phyloP scores from a whole-genome alignment of 345 rosid genomes.

The Sisymbrium irio region DNA sequence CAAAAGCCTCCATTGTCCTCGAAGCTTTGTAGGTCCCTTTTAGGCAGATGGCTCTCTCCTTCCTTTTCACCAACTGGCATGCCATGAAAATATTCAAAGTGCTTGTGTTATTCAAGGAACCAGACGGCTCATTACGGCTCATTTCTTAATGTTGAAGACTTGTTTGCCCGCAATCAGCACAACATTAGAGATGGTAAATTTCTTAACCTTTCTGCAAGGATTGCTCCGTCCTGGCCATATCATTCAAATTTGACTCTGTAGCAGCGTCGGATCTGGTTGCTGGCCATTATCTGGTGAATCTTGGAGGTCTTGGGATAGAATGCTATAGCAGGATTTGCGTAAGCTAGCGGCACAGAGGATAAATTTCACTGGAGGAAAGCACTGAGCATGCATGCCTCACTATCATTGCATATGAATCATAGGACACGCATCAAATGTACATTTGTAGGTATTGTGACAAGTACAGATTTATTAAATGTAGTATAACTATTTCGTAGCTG shows the following conservation, averaged over 20 bases:
- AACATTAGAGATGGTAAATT: constrained; percentile 15
- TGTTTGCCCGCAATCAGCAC: constrained; percentile 13
- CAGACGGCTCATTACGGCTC: not conserved
- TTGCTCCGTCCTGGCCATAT: not conserved
- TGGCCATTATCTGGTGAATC: constrained; percentile 13
- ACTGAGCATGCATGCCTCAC: constrained; percentile 15
- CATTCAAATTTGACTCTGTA: not conserved
- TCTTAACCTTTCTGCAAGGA: not conserved
- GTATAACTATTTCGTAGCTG: constrained; percentile 24
- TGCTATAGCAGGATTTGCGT: constrained; percentile 1
- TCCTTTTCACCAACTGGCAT: constrained; percentile 24
- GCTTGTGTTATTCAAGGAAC: constrained; percentile 43
- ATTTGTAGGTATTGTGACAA: constrained; percentile 60
- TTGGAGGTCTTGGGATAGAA: constrained; percentile 8
- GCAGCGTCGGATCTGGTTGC: constrained; percentile 16
- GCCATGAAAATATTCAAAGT: constrained; percentile 32
- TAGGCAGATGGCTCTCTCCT: constrained; percentile 25
- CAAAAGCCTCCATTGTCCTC: constrained; percentile 78
- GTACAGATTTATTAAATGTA: constrained; percentile 43
- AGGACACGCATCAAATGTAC: constrained; percentile 39
- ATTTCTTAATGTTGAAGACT: constrained; percentile 6
- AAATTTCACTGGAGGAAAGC: constrained; percentile 8
- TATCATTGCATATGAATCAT: constrained; percentile 6
- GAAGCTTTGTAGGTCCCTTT: constrained; percentile 59
- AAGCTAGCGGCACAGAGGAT: constrained; percentile 15